phyloP scores from a whole-genome alignment of 1,284 basidiomycete species.

The Cerrena zonata region DNA sequence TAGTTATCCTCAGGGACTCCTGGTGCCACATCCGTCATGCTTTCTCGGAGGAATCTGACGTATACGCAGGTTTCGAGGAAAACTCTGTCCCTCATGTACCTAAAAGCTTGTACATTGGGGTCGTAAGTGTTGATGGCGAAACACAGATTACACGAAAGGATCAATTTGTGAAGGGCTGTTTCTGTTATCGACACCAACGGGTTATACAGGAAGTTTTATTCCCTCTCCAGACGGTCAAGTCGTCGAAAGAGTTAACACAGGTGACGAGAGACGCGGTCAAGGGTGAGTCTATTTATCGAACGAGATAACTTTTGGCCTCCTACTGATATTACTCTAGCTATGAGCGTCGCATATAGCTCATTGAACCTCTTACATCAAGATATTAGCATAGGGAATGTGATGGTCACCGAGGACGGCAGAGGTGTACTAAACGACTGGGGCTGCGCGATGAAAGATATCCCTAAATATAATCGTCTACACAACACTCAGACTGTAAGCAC shows the following conservation, averaged over 20 bases:
- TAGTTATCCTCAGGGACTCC: conserved; percentile 12
- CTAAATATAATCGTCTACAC: neutral
- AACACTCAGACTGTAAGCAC: no score
- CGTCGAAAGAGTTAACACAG: neutral
- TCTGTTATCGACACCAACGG: conserved; percentile 2
- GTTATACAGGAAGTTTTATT: conserved; percentile 2
- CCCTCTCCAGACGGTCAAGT: neutral
- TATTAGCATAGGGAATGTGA: no score
- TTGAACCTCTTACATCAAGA: no score
- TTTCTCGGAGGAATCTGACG: neutral
- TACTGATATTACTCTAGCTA: no score
- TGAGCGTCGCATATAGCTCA: no score
- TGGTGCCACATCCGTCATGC: neutral
- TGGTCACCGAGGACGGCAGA: no score
- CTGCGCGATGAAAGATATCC: no score
- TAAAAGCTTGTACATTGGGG: neutral
- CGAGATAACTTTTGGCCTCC: no score
- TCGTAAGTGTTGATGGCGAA: neutral
- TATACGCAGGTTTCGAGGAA: neutral
- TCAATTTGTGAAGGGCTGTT: neutral
- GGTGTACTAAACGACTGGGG: no score
- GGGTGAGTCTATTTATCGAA: neutral
- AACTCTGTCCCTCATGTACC: neutral
- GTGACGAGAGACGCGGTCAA: neutral
- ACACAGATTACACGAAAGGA: neutral